Evolutionary conservation across 768 basidiomycete species (phyloP), one percentile per base, ranked within the genome.

Genomic region (Calocybe gangraenosa): DNA sequence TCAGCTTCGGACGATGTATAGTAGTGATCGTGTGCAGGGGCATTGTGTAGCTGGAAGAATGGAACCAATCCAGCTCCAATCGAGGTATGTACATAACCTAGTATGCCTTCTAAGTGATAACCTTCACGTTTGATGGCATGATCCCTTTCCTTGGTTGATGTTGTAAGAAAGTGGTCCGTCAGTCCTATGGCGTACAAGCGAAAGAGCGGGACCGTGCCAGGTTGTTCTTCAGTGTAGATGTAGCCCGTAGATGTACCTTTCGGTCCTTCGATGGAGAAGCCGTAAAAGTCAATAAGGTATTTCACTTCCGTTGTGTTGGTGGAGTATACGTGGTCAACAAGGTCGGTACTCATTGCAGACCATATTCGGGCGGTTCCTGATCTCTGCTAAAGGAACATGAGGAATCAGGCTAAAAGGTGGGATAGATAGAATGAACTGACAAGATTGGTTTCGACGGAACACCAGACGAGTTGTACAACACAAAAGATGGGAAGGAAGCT

Each of bases 291-390:
- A 18, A 50, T 53, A n/a, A 56, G 46, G 28, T 44, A 48, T n/a
- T 45, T 36, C 14, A 56, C 45, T 40, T 58, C 52, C 9, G 48
- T 48, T 10, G 42, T 43, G 35, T 56, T 58, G 32, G 52, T 54
- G 25, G 57, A 52, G 28, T 58, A 58, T 7, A 54, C 52, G 34
- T 58, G 57, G 40, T 58, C 57, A 9, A 58, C 55, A 8, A 56
- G 49, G 37, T 54, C 52, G 4, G 50, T 44, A 21, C 56, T 49
- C 48, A 58, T 51, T 44, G 55, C 55, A 36, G 55, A 54, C 48
- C 51, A 56, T 50, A 58, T 40, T 25, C 49, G 40, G 18, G 48
- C 44, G n/a, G 49, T 48, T 32, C 51, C 55, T 30, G 43, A 48
- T 30, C 47, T 50, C 6, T 42, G 18, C 54, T 52, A 15, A 5